Base-by-base conservation (phyloP, 2,329 filamentous ascomycete species). In the Colletotrichum tropicale region DNA sequence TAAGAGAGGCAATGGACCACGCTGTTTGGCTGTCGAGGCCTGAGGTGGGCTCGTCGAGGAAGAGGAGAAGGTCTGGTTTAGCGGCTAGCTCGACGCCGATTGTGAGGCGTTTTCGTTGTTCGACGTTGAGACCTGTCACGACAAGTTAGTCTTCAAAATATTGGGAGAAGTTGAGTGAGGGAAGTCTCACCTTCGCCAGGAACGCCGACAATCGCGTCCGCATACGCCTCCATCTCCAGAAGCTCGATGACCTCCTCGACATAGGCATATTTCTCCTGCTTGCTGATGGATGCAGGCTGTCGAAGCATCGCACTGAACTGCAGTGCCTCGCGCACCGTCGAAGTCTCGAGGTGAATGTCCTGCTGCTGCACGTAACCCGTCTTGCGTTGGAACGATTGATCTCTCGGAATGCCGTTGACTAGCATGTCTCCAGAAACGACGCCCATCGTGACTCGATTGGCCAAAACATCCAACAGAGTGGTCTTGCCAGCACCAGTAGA, bases 21-120 rank as follows among this genome's bases (percentile, higher is more conserved):
- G 93, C 93, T 2, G 93, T 95, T 81, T 95, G 93, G 78, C 89
- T 92, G 82, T 95, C 94, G 10, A 95, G 88, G 81, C 94, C 94
- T 9, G 93, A 95, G 7, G 94, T 95, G 4, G 94, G 94, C 80
- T 95, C 94, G 79, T 96, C 94, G n/a, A 95, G 87, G 86, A 95
- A 95, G 15, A 95, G 88, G 64, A 95, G 88, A 4, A 95, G 85
- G 58, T 93, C 89, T 1, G 94, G 94, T 80, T 93, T 94, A 1
- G 94, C 94, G 18, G 93, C 93, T 7, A 96, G 86, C 81, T 95
- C 94, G 3, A 95, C 93, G 80, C 93, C 94, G 73, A 95, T 95
- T 0, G 94, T 95, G 10, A 95, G 86, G 76, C 93, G 90, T 55
- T 88, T 88, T 18, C 86, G 78, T 69, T 88, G 85, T 75, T 87